Conservation (phyloP, 2,329 filamentous ascomycete species). For the Ceratocystis papillata region DNA sequence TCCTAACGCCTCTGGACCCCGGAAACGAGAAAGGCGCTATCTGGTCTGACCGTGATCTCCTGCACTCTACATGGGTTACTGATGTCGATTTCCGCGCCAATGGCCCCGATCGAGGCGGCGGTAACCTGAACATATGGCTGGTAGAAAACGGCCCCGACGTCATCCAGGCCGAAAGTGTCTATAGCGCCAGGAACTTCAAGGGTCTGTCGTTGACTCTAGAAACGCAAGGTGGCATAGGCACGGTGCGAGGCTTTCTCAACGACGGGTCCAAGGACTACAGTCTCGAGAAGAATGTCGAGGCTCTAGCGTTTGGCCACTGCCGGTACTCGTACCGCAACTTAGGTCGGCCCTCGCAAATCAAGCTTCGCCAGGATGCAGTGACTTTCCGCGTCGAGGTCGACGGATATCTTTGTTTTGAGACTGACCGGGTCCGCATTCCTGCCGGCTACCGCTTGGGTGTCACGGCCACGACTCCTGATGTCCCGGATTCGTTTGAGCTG, state of each 20-base stretch:
- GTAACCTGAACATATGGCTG: slow-evolving; percentile 92
- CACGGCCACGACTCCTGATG: slow-evolving; percentile 78
- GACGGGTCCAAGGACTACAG: slow-evolving; percentile 76
- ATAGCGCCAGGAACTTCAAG: slow-evolving; percentile 75
- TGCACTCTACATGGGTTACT: slow-evolving; percentile 62
- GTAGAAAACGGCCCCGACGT: slow-evolving; percentile 54
- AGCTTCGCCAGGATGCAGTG: slow-evolving; percentile 53
- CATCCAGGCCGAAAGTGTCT: slow-evolving; percentile 65
- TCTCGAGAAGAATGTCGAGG: slow-evolving; percentile 64
- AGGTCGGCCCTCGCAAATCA: slow-evolving; percentile 69
- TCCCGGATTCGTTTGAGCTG: slow-evolving; percentile 86
- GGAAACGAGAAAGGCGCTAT: slow-evolving; percentile 75
- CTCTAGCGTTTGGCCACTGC: slow-evolving; percentile 86
- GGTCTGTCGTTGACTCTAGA: slow-evolving; percentile 83
- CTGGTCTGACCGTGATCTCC: slow-evolving; percentile 59
- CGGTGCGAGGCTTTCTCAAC: slow-evolving; percentile 85
- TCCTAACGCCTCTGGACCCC: slow-evolving; percentile 79
- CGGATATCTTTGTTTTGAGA: slow-evolving; percentile 71
- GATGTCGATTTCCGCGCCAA: slow-evolving; percentile 81
- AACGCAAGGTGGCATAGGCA: slow-evolving; percentile 65
- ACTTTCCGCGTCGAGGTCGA: slow-evolving; percentile 73
- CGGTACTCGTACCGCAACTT: slow-evolving; percentile 84
- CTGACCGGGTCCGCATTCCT: slow-evolving; percentile 66
- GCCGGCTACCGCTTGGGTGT: slow-evolving; percentile 75
- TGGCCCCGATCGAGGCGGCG: slow-evolving; percentile 72